A percentile compares a stretch with the other conserved stretches of the same genome.
These are phyloP conservation scores for Hippophae tibetana DNA, from an alignment of 306 rosid species.

Conservation along the genomic window DNA sequence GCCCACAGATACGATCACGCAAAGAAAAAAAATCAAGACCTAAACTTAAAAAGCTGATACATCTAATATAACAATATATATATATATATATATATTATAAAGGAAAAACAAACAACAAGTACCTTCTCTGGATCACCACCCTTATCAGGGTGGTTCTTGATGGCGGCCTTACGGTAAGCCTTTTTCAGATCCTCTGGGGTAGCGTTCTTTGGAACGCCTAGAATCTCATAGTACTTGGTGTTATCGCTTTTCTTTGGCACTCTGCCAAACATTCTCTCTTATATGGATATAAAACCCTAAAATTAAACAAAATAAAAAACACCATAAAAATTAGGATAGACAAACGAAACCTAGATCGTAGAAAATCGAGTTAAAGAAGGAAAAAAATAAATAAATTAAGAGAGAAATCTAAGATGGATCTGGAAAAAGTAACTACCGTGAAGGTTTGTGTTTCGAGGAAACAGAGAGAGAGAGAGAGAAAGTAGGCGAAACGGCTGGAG, in stretches of 20 bases:
- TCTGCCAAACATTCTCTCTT: constrained; percentile 43
- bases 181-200: constrained; percentile 53
- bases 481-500: constrained; percentile 19
- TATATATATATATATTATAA: neutral
- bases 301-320: neutral
- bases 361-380: neutral
- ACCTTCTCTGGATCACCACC: constrained; percentile 58
- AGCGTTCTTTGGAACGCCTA: constrained; percentile 46
- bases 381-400: neutral
- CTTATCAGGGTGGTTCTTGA: constrained; percentile 49
- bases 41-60: neutral
- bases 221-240: constrained; percentile 41
- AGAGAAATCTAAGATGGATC: neutral
- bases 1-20: no score
- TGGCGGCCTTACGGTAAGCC: constrained; percentile 53
- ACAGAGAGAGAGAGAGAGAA: neutral
- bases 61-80: neutral
- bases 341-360: neutral
- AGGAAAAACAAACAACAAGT: neutral
- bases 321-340: neutral
- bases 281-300: constrained; percentile 1
- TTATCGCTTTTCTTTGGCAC: constrained; percentile 47
- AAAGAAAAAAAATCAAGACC: no score
- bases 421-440: neutral
- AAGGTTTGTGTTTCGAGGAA: neutral